Evolutionary conservation across 2,329 filamentous ascomycete species (phyloP).

Genomic region (Madurella mycetomatis): DNA sequence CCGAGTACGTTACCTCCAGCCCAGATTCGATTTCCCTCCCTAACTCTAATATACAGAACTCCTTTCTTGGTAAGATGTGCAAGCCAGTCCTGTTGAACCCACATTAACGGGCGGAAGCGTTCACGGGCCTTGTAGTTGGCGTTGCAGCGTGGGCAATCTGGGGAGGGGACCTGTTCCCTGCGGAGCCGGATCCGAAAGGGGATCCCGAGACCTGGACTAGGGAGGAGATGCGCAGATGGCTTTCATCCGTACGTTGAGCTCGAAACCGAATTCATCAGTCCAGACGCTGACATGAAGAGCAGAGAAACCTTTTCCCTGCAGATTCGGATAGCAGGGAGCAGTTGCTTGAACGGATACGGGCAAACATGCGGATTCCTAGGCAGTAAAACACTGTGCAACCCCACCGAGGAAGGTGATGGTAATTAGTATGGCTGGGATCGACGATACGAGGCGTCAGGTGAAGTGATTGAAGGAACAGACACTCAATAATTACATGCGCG

Average conservation of each 20-base stretch:
- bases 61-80: conserved; percentile 57
- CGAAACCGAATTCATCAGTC: background rate
- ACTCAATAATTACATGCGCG: too few relatives aligned
- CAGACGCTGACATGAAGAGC: conserved; percentile 12
- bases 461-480: too few relatives aligned
- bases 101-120: conserved; percentile 51
- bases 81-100: background rate
- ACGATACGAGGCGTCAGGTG: too few relatives aligned
- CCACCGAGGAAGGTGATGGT: background rate
- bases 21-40: conserved; percentile 15
- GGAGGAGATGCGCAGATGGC: conserved; percentile 76
- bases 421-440: too few relatives aligned
- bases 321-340: conserved; percentile 41
- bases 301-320: conserved; percentile 47
- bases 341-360: conserved; percentile 42
- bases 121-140: conserved; percentile 75
- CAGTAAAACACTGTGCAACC: conserved; percentile 15
- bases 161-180: conserved; percentile 79
- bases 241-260: conserved; percentile 62
- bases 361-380: conserved; percentile 44
- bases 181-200: conserved; percentile 69
- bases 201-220: conserved; percentile 68
- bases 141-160: conserved; percentile 81
- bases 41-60: conserved; percentile 46
- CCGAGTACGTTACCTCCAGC: conserved; percentile 47